A percentile compares a stretch with the other conserved stretches of the same genome.
Conservation (phyloP, 495 filamentous ascomycete species). For the Talaromyces trachyspermus region DNA sequence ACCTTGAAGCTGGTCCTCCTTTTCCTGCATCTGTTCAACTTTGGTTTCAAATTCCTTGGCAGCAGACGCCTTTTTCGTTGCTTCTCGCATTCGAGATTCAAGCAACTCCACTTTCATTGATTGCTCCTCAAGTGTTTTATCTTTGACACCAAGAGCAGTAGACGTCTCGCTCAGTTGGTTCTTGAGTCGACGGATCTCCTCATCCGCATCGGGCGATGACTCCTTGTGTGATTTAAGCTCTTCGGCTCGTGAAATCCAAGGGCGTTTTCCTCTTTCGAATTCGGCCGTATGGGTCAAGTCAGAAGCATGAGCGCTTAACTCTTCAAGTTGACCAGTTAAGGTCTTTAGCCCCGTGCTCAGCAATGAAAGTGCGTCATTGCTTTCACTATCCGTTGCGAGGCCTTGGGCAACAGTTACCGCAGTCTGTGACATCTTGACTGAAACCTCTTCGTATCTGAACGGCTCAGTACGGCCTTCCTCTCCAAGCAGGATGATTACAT, state of each 20-base stretch:
- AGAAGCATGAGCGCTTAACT: constrained; percentile 61
- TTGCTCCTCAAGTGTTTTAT: constrained; percentile 87
- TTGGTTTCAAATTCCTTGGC: constrained; percentile 48
- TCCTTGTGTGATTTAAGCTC: constrained; percentile 72
- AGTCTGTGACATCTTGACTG: constrained; percentile 51
- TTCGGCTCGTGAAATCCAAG: constrained; percentile 77
- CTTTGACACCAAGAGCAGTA: constrained; percentile 68
- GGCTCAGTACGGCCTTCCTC: constrained; percentile 68
- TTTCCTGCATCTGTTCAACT: constrained; percentile 53
- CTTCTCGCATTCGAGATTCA: constrained; percentile 49
- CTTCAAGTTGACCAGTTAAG: constrained; percentile 58
- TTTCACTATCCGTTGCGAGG: constrained; percentile 24
- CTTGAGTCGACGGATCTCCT: constrained; percentile 65
- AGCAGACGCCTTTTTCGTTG: constrained; percentile 41
- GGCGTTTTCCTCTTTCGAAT: constrained; percentile 67
- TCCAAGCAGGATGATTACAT: constrained; percentile 54
- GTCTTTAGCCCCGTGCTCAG: constrained; percentile 59
- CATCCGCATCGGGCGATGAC: constrained; percentile 70
- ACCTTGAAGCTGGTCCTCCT: constrained; percentile 25
- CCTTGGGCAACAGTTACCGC: constrained; percentile 27
- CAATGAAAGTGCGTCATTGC: constrained; percentile 60
- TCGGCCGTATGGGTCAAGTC: constrained; percentile 77
- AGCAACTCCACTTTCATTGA: constrained; percentile 54
- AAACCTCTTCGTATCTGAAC: constrained; percentile 57
- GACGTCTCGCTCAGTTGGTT: constrained; percentile 61